These are phyloP conservation scores for Nitzschia sp. DNA, from an alignment of 108 stramenopile species.

Conservation along the genomic window DNA sequence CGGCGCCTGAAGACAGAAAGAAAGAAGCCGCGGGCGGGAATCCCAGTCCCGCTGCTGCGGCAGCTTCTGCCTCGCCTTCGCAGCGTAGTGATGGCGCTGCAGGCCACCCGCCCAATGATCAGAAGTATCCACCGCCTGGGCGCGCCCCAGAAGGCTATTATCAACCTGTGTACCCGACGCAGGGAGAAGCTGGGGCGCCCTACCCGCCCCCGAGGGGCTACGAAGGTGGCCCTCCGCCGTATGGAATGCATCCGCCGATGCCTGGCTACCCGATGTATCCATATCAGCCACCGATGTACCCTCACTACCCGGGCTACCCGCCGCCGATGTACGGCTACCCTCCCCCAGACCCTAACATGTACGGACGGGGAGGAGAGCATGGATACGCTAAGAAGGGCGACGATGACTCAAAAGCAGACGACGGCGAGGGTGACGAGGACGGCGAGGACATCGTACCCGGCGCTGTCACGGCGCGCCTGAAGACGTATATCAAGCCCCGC, in stretches of 20 bases:
- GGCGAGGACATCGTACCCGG: conserved; percentile 32
- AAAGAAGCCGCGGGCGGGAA: background rate
- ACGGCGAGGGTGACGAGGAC: conserved; percentile 27
- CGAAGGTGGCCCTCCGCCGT: conserved; percentile 24
- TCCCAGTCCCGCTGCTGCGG: background rate
- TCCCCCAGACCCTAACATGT: conserved; percentile 30
- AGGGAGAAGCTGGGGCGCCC: background rate
- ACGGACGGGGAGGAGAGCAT: conserved; percentile 19
- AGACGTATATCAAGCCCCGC: conserved; percentile 59
- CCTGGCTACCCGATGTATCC: conserved; percentile 27
- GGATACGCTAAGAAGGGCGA: conserved; percentile 17
- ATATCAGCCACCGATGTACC: conserved; percentile 32
- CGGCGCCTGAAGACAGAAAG: background rate
- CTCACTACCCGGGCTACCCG: conserved; percentile 39
- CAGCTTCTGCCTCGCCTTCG: no score
- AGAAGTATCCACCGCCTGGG: conserved; percentile 14
- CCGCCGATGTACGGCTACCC: conserved; percentile 38
- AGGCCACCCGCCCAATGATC: conserved; percentile 3
- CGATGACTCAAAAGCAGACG: background rate
- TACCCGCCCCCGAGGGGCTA: conserved; percentile 41
- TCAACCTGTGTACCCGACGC: conserved; percentile 29
- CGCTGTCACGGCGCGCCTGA: conserved; percentile 45
- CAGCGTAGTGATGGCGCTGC: no score
- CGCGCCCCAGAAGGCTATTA: conserved; percentile 15
- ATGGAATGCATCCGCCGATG: conserved; percentile 36